Conservation (phyloP, 2,329 filamentous ascomycete species). For the Emergomyces africanus region DNA sequence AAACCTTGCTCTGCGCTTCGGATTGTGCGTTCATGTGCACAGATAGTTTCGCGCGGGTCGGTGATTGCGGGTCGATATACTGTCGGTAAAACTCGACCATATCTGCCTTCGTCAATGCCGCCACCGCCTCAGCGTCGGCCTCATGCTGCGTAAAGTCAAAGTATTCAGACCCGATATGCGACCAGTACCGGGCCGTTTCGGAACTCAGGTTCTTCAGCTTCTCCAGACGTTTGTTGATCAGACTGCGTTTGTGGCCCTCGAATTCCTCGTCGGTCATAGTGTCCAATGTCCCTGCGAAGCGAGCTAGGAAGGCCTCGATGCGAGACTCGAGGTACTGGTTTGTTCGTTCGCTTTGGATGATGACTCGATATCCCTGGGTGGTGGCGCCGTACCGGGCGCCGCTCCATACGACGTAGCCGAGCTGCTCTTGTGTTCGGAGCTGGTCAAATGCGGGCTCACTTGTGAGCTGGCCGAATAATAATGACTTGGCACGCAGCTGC, state of each 20-base stretch:
- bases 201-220: constrained; percentile 85
- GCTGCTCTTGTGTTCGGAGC: constrained; percentile 88
- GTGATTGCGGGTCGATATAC: constrained; percentile 63
- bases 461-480: constrained; percentile 78
- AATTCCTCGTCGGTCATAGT: constrained; percentile 76
- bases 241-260: constrained; percentile 77
- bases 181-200: constrained; percentile 73
- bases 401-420: constrained; percentile 92
- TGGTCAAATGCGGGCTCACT: constrained; percentile 93
- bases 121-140: constrained; percentile 62
- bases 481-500: constrained; percentile 57
- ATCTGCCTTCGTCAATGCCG: constrained; percentile 62
- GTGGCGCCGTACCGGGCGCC: constrained; percentile 59
- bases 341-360: constrained; percentile 85
- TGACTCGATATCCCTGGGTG: constrained; percentile 72
- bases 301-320: constrained; percentile 70
- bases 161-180: constrained; percentile 69
- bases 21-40: constrained; percentile 72
- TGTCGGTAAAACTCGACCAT: constrained; percentile 66
- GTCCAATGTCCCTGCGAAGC: constrained; percentile 52
- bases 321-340: constrained; percentile 73
- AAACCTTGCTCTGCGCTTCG: constrained; percentile 31
- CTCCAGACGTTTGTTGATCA: constrained; percentile 76
- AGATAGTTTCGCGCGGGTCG: constrained; percentile 64
- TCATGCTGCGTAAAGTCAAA: constrained; percentile 82